Percentiles rank a stretch among this genome's conserved stretches.
phyloP scores from a whole-genome alignment of 2,329 filamentous ascomycete genomes.

The Trichoderma sp. region DNA sequence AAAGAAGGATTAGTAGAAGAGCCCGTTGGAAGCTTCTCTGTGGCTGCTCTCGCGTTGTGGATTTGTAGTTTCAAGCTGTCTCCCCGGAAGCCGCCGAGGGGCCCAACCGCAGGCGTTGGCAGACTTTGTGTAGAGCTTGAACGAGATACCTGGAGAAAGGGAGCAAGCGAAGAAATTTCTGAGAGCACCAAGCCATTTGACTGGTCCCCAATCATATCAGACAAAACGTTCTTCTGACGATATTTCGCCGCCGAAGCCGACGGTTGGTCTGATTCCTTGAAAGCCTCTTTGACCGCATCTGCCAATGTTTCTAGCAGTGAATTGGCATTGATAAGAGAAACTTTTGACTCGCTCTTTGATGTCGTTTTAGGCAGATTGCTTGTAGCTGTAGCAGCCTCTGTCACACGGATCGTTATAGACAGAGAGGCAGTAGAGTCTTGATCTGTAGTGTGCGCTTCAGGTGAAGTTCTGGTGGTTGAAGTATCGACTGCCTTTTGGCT shows the following conservation, averaged over 20 bases:
- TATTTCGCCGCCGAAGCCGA: not conserved
- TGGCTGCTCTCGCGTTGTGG: not conserved
- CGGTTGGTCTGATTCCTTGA: constrained; percentile 1
- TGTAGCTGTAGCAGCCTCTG: not conserved
- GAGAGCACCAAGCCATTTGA: not conserved
- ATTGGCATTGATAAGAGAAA: not conserved
- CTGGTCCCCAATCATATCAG: constrained; percentile 1
- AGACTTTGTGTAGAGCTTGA: not conserved
- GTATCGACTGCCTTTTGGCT: not conserved
- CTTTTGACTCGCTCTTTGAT: not conserved
- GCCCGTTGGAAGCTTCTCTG: not conserved
- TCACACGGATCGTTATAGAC: not conserved
- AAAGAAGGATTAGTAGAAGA: constrained; percentile 28
- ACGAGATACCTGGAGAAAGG: not conserved
- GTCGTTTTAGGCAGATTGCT: not conserved
- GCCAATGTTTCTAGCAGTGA: constrained; percentile 30
- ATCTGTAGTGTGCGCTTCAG: not conserved
- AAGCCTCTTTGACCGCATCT: constrained; percentile 28
- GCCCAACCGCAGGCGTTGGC: constrained; percentile 5
- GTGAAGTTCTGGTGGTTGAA: not conserved
- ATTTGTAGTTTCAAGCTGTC: not conserved
- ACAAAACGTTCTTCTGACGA: constrained; percentile 13
- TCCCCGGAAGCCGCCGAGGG: constrained; percentile 19
- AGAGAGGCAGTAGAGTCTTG: not conserved
- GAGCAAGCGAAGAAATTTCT: not conserved